Conservation (phyloP, 805 yeast genomes). For the Candida yuanshanica region DNA sequence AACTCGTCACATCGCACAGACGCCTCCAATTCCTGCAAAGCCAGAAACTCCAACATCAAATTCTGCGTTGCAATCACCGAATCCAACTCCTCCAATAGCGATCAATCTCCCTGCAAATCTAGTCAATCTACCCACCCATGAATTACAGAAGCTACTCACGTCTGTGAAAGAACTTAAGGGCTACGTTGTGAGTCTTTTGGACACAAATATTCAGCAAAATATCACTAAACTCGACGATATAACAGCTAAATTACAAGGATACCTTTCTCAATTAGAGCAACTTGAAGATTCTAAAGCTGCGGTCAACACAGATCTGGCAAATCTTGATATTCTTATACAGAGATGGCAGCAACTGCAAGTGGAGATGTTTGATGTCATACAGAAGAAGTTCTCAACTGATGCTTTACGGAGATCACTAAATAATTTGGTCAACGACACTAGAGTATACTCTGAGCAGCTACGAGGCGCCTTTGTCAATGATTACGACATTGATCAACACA, state of each 20-base stretch:
- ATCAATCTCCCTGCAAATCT: conserved; percentile 19
- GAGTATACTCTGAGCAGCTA: conserved; percentile 29
- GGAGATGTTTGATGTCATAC: conserved; percentile 28
- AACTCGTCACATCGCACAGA: not conserved
- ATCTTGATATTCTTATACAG: conserved; percentile 9
- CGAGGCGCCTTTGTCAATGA: conserved; percentile 25
- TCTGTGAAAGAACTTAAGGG: conserved; percentile 23
- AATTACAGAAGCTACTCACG: conserved; percentile 19
- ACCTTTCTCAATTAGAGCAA: conserved; percentile 22
- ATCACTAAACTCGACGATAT: conserved; percentile 22
- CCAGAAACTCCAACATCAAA: not conserved
- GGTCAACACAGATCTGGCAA: conserved; percentile 8
- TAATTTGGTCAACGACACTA: conserved; percentile 26
- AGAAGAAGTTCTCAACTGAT: conserved; percentile 30
- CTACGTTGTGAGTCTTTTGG: conserved; percentile 19
- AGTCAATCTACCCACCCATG: conserved; percentile 15
- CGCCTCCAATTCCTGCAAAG: not conserved
- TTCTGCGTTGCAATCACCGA: not conserved
- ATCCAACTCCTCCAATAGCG: conserved; percentile 5
- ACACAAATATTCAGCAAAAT: conserved; percentile 18
- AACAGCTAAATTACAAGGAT: conserved; percentile 20
- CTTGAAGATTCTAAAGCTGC: conserved; percentile 26
- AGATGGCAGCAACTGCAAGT: conserved; percentile 32
- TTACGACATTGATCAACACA: conserved; percentile 18
- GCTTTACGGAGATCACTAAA: conserved; percentile 29